Base-by-base conservation (phyloP, 805 yeast genomes). In the Lachancea lanzarotensis region DNA sequence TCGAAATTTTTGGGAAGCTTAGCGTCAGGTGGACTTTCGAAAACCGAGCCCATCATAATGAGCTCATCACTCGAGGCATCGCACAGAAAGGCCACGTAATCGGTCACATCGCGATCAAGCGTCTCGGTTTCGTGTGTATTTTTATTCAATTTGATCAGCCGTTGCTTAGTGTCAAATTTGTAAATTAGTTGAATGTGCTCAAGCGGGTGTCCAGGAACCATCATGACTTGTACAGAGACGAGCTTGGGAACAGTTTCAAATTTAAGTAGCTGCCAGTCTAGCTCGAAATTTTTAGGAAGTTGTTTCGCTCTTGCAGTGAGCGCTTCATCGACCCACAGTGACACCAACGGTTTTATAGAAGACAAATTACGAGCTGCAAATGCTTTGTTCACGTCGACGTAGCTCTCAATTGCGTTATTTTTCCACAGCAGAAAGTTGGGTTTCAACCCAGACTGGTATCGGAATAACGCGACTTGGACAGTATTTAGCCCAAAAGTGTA, bases 371-470 rank as follows among this genome's bases (percentile, higher is more conserved):
- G 71, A 16, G 70, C 60, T 2, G 95, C 91, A 70, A 90, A 90
- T 2, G 88, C 81, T 56, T 81, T 79, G 66, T 90, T 88, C n/a
- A 86, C 82, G 46, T 77, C 76, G 25, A 83, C 84, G 62, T 80
- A 89, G 41, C 71, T 71, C 53, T 87, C 87, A 54, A 90, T 79
- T 7, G 95, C 95, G 26, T 74, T 74, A 64, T 88, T 91, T 63
- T 85, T 86, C 96, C 96, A 90, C 48, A 80, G 75, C 17, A 79
- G 60, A 52, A 82, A 83, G 35, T 78, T 68, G 27, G 90, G 86
- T 63, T 79, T 83, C 45, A 75, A 59, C 32, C 79, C 76, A 22
- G 89, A 80, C 61, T 83, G 84, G 60, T 78, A 74, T 32, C 87
- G 82, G 55, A 81, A 78, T 40, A 79, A 63, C 8, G 82, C 89